Base-by-base conservation (phyloP, 257 asterid genomes). In the Datura wrightii region DNA sequence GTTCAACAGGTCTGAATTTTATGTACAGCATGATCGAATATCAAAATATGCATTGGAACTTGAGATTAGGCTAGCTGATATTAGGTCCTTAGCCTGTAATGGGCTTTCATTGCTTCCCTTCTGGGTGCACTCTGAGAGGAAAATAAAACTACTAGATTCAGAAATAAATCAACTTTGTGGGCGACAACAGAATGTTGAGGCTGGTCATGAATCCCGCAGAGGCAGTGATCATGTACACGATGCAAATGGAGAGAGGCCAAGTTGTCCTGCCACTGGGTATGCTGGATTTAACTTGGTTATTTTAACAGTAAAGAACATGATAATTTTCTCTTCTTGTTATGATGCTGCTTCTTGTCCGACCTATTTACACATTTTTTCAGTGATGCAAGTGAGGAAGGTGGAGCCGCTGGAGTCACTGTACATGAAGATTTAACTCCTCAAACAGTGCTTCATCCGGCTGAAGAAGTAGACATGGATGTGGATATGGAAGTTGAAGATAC, bases 401-500 rank as follows among this genome's bases (percentile, higher is more conserved):
- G 86, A 80, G 84, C 79, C 52, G 80, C 24, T 60, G 89, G 83
- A 83, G 54, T 65, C 85, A 88, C 84, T 84, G 66, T 76, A 46
- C 91, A 78, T 71, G 85, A 74, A 86, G 94, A 87, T 67, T 79
- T 50, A 48, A 67, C 88, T 84, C 86, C 89, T 34, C 52, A 85
- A 67, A 81, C 90, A 48, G 79, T 83, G 54, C 84, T 79, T 84
- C 92, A 85, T 76, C 84, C 90, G 58, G 91, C 82, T 82, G 97
- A 94, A 85, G 99, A 94, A 53, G 92, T 89, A 55, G 98, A 96
- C 88, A 96, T 96, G 99, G 99, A 96, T 84, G 93, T 96, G 82
- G 99, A 96, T 89, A 93, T 96, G 99, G 99, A 96, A 91, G 97
- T 96, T 83, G 99, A 96, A 87, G 99, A 94, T 63, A 72, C 92